Evolutionary conservation across 2,329 filamentous ascomycete species (phyloP), one percentile per base, ranked within the genome.

Genomic region (Paraconiothyrium sp.): DNA sequence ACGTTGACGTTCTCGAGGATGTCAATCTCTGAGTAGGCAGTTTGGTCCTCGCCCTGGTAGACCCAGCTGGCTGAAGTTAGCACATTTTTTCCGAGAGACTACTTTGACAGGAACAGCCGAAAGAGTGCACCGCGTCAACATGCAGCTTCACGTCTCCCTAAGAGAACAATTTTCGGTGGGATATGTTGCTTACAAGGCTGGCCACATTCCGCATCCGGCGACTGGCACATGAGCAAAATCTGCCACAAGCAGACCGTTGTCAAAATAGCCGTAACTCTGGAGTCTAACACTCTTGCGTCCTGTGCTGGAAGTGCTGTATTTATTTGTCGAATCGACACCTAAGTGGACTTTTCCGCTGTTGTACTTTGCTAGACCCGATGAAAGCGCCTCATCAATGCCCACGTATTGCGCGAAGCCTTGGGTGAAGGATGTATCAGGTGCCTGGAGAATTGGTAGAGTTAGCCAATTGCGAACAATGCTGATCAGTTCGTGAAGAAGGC

Each of bases 11-110:
- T 54, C 34, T 61, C 59, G 13, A 61, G 16, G 44, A 61, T 58
- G n/a, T 61, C 54, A 32, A 58, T 61, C 47, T 61, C 59, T 11
- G 59, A 50, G 48, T 61, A 61, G 9, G 27, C 48, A n/a, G 32
- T 30, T 32, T 16, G 39, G 7, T 79, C 76, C 61, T 83, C 82
- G n/a, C 78, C 43, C 14, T 60, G 37, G n/a, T 59, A 49, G 27
- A 85, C 57, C 68, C 67, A 70, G 39, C 68, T 71, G 16, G 16
- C 16, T 3, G 7, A 44, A 3, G 34, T 66, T 44, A 69, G 60
- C 27, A 32, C 16, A 44, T 34, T 3, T 32, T 2, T 4, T 2
- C 2, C 4, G 27, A 30, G 27, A 30, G 27, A 30, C 27, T 20
- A 2, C 27, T 30, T 4, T 30, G 27, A 2, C 1, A 30, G 27